Evolutionary conservation across 495 filamentous ascomycete species (phyloP).

Genomic region (Monascus purpureus): DNA sequence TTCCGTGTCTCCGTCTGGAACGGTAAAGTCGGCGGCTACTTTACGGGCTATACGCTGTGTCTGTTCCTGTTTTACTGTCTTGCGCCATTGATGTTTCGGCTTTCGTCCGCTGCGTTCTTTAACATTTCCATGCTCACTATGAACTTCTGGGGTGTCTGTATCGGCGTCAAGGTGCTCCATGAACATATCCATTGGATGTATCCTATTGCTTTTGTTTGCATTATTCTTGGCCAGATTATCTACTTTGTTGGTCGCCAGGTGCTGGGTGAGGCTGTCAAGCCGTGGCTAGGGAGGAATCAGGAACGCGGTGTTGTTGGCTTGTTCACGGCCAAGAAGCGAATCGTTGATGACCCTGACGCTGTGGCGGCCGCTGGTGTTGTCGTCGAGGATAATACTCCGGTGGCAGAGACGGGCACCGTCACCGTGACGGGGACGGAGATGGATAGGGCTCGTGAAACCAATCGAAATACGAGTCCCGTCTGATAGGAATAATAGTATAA

Average conservation of each 20-base stretch:
- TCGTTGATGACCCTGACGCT: conserved; percentile 24
- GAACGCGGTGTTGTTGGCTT: conserved; percentile 66
- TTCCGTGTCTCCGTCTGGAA: conserved; percentile 57
- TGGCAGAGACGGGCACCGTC: neutral
- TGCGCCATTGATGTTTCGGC: conserved; percentile 74
- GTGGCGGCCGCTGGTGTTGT: conserved; percentile 3
- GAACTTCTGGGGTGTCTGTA: conserved; percentile 94
- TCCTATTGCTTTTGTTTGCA: conserved; percentile 85
- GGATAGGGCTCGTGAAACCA: neutral
- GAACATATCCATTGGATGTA: conserved; percentile 78
- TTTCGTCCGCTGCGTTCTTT: conserved; percentile 86
- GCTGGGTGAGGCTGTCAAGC: conserved; percentile 84
- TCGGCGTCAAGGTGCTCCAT: conserved; percentile 76
- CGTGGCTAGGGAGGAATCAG: conserved; percentile 83
- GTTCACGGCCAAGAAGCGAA: conserved; percentile 76
- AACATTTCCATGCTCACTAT: conserved; percentile 87
- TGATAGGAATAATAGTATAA: neutral
- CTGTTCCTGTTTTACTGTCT: conserved; percentile 76
- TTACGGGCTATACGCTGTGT: conserved; percentile 75
- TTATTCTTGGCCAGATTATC: conserved; percentile 66
- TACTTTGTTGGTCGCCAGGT: conserved; percentile 67
- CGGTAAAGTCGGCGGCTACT: conserved; percentile 56
- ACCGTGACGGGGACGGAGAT: neutral
- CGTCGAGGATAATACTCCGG: conserved; percentile 1
- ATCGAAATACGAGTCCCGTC: neutral